phyloP scores from a whole-genome alignment of 192 early-diverging fungal genomes.

The Cladochytrium replicatum region DNA sequence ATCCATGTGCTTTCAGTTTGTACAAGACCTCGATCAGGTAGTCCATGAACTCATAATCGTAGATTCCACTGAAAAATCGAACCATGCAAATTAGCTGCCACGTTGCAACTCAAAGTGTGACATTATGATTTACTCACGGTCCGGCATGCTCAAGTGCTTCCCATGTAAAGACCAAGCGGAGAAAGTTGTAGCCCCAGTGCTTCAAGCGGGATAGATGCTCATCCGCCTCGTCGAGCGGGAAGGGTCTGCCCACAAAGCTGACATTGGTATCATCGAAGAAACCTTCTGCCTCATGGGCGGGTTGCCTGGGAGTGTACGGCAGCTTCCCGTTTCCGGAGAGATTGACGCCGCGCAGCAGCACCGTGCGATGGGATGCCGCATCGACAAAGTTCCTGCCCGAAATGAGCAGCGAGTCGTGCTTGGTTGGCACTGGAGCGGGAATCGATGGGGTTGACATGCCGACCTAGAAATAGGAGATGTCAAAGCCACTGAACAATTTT shows the following conservation, averaged over 20 bases:
- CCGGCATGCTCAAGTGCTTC: conserved; percentile 52
- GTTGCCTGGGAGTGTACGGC: conserved; percentile 32
- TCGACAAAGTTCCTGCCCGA: too few relatives aligned
- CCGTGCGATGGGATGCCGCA: too few relatives aligned
- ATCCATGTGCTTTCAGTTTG: conserved; percentile 60
- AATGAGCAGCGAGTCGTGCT: too few relatives aligned
- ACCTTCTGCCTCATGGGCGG: conserved; percentile 28
- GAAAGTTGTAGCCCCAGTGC: conserved; percentile 67
- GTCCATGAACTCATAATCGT: conserved; percentile 65
- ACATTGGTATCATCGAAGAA: conserved; percentile 66
- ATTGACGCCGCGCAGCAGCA: conserved; percentile 66
- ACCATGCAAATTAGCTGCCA: too few relatives aligned
- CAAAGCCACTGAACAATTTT: too few relatives aligned
- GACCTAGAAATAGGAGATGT: too few relatives aligned
- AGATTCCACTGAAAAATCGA: conserved; percentile 44
- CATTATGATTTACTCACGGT: conserved; percentile 21
- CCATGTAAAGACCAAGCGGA: conserved; percentile 66
- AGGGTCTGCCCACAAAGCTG: conserved; percentile 63
- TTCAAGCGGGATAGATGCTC: conserved; percentile 60
- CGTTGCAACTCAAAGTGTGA: too few relatives aligned
- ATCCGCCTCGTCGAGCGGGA: conserved; percentile 62
- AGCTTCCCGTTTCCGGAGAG: conserved; percentile 60
- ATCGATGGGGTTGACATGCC: too few relatives aligned
- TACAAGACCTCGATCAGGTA: conserved; percentile 55
- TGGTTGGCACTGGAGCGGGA: too few relatives aligned